Percentiles rank a stretch among this genome's conserved stretches.
Conservation (phyloP, 768 basidiomycete species). For the Peribolospora baueri region DNA sequence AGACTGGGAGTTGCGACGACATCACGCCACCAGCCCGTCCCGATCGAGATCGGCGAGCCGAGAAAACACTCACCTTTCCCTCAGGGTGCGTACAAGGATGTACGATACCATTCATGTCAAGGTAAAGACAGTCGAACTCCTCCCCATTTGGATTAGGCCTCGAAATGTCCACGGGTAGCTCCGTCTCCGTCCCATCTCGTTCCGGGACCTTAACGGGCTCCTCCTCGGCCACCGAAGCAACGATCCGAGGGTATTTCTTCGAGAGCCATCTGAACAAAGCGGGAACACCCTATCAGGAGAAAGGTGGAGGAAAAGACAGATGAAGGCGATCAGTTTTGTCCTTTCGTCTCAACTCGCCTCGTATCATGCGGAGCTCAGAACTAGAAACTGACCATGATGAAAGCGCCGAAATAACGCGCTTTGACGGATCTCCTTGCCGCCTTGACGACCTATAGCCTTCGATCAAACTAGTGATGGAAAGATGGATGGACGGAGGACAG, state of each 20-base stretch:
- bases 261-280: constrained; percentile 96
- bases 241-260: constrained; percentile 94
- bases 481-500: too few species aligned
- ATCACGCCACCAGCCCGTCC: too few species aligned
- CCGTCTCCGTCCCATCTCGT: constrained; percentile 27
- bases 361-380: background rate
- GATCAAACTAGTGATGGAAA: too few species aligned
- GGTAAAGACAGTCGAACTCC: constrained; percentile 88
- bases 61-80: constrained; percentile 41
- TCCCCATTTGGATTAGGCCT: constrained; percentile 75
- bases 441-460: too few species aligned
- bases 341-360: background rate
- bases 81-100: constrained; percentile 99
- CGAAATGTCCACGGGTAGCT: constrained; percentile 54
- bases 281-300: constrained; percentile 58
- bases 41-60: too few species aligned
- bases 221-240: constrained; percentile 32
- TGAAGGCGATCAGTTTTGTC: background rate
- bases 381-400: background rate
- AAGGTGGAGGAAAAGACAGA: background rate
- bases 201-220: constrained; percentile 34
- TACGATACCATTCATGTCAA: constrained; percentile 99
- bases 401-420: too few species aligned
- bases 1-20: background rate
- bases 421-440: too few species aligned